Percentiles rank a stretch among this genome's conserved stretches.
Evolutionary conservation across 1,284 basidiomycete genomes (phyloP).

Genomic region (Puccinia coronata): DNA sequence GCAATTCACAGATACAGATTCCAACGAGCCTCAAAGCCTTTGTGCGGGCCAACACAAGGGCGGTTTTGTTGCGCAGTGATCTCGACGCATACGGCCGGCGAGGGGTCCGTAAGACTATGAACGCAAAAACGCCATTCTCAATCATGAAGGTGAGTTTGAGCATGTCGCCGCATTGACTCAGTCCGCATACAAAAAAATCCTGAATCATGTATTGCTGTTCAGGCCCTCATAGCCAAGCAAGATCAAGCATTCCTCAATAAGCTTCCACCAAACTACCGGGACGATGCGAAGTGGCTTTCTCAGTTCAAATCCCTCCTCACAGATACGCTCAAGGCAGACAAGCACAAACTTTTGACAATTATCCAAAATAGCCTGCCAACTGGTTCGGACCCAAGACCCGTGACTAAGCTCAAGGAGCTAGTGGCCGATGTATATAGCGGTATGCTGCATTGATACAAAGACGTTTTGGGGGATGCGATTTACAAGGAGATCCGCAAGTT

Average conservation of each 20-base stretch:
- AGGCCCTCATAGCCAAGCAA: neutral
- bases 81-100: neutral
- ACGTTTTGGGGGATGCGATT: neutral
- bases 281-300: neutral
- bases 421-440: neutral
- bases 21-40: neutral
- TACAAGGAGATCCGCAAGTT: neutral
- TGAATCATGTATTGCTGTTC: neutral
- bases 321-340: neutral
- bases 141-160: neutral
- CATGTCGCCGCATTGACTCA: neutral
- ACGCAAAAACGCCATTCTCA: neutral
- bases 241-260: neutral
- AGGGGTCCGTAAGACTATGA: neutral
- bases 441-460: neutral
- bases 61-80: neutral
- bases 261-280: neutral
- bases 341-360: neutral
- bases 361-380: neutral
- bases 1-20: too few species aligned
- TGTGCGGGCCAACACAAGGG: neutral
- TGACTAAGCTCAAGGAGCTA: neutral
- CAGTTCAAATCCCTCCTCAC: neutral
- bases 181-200: too few species aligned
- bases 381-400: too few species aligned